Evolutionary conservation across 306 rosid species (phyloP).

Genomic region (Canavalia ensiformis): DNA sequence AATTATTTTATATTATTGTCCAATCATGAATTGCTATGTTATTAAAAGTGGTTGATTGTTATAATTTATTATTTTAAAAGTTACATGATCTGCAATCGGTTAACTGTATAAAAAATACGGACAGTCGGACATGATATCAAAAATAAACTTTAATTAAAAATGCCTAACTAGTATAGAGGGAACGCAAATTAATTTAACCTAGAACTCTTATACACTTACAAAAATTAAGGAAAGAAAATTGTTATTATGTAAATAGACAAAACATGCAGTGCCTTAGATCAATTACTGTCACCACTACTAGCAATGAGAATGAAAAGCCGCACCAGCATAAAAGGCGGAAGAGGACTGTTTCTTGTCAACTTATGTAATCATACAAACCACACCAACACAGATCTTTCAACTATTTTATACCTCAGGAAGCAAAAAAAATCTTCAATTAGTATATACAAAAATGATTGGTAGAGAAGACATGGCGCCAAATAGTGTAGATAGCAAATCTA

Average conservation of each 20-base stretch:
- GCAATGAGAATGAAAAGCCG: neutral
- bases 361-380: neutral
- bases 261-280: neutral
- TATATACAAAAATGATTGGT: conserved; percentile 16
- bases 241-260: neutral
- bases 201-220: neutral
- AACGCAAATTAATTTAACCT: neutral
- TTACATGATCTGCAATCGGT: too few relatives aligned
- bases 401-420: neutral
- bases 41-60: too few relatives aligned
- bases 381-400: neutral
- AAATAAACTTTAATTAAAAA: too few relatives aligned
- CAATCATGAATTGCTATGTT: too few relatives aligned
- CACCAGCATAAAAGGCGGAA: neutral
- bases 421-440: neutral
- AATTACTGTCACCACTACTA: neutral
- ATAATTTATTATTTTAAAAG: too few relatives aligned
- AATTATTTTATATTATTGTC: too few relatives aligned
- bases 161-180: neutral
- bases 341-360: neutral
- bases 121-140: too few relatives aligned
- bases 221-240: neutral
- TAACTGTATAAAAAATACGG: too few relatives aligned
- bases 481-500: conserved; percentile 10
- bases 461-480: neutral